Base-by-base conservation (phyloP, 2,329 filamentous ascomycete species). In the Pseudogymnoascus sp. region DNA sequence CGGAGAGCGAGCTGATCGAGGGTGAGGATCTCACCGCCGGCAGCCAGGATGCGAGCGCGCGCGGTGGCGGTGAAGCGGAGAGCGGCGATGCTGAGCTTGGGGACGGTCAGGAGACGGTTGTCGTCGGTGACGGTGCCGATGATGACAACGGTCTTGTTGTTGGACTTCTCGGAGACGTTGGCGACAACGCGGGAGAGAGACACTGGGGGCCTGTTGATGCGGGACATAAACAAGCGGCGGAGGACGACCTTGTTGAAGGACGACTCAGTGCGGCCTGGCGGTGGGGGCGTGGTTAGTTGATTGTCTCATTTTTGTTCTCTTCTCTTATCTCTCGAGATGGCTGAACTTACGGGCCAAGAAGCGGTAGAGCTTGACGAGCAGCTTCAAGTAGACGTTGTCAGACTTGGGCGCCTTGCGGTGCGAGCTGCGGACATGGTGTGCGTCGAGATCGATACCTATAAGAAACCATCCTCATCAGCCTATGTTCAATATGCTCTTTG, bases 241-340 rank as follows among this genome's bases (percentile, higher is more conserved):
- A 99, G 90, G 76, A 99, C 86, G 74, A 94, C 90, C 85, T 96
- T 95, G 89, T 99, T 99, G 90, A 99, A 99, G 81, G 85, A 86
- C 69, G 91, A 86, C 79, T 97, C 94, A 77, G 94, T 99, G 76
- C 94, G 92, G 81, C 92, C 90, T 95, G 72, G 22, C 22, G 22
- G 22, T 25, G 22, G 22, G 22, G 22, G 22, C 22, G 22, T 25
- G 22, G 22, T 25, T 25, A 25, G 22, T 25, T 25, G 22, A 3
- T 1, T 25, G 22, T 25, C 5, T 25, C 22, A 2, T 25, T 25
- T 25, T 25, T 25, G 2, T 18, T 18, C n/a, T n/a, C 4, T 4
- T 22, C 20, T 4, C 22, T 25, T 25, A 25, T 25, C 5, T 25
- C 22, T 25, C 22, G 22, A 25, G 22, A 25, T 25, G 22, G 22